Base-by-base conservation (phyloP, 2,329 filamentous ascomycete genomes). In the Penicillium sp. region DNA sequence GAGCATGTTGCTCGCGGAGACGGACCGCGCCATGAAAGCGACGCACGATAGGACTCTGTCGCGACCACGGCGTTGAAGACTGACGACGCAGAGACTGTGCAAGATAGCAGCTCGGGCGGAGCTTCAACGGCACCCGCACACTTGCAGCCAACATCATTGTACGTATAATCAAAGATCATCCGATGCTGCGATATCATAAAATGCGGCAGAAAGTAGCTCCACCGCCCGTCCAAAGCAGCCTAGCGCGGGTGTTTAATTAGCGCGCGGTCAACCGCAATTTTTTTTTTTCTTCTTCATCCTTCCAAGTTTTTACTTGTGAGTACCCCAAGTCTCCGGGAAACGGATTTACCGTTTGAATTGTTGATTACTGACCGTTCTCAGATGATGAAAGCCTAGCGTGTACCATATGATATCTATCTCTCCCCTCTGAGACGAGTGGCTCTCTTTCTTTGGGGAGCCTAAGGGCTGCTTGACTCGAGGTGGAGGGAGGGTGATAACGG, bases 301-400 rank as follows among this genome's bases (percentile, higher is more conserved):
- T 96, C 92, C 91, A 90, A 89, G 92, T 96, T 95, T 95, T 95
- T 86, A 87, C 84, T 90, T 80, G 92, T 96, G 81, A 84, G 91
- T 85, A 39, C 36, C 16, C 18, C 36, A 21, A 18, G 9, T 21
- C 9, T 9, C 34, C 1, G 16, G 12, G 34, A 38, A 38, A 10
- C 4, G 8, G 8, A 3, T 10, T 12, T 12, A 3, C 2, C 21
- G 8, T 1, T 21, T 23, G 21, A 3, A 21, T 10, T 21, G 10
- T 16, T 9, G 7, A 21, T 16, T 58, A 71, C 63, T 56, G 41
- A 61, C 56, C 45, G 46, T 45, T 28, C 39, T 3, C 69, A 96
- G 91, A 95, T 97, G 93, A 99, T 97, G 94, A 99, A 95, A 96
- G 89, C 89, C 85, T 86, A 87, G 89, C 85, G 93, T 97, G 94